Percentiles rank a stretch among this genome's conserved stretches.
phyloP scores from a whole-genome alignment of 2,329 filamentous ascomycete genomes.

The Monosporascus sp. region DNA sequence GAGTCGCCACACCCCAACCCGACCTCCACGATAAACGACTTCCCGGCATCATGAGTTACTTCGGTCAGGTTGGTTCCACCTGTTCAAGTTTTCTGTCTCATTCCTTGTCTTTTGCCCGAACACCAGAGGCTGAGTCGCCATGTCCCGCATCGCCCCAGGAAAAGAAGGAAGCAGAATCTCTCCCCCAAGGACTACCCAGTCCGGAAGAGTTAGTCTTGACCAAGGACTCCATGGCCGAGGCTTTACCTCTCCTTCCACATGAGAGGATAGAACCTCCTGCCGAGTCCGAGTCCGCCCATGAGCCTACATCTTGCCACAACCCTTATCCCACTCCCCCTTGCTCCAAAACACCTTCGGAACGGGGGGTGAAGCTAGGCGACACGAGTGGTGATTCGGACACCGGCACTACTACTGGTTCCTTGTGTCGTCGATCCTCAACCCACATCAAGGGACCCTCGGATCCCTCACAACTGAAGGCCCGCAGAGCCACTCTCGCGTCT shows the following conservation, averaged over 20 bases:
- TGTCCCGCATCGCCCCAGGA: constrained; percentile 29
- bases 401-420: constrained; percentile 26
- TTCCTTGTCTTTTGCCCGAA: constrained; percentile 33
- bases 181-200: constrained; percentile 15
- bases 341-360: constrained; percentile 42
- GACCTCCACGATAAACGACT: constrained; percentile 92
- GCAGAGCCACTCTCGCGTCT: constrained; percentile 41
- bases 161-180: constrained; percentile 22
- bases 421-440: constrained; percentile 28
- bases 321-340: constrained; percentile 54
- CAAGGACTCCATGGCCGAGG: constrained; percentile 19
- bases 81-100: constrained; percentile 51
- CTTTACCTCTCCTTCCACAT: constrained; percentile 32
- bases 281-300: constrained; percentile 24
- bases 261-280: constrained; percentile 30
- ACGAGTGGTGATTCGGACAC: constrained; percentile 33
- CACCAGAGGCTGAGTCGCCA: constrained; percentile 30
- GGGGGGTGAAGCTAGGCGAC: constrained; percentile 36
- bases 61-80: constrained; percentile 97
- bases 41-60: constrained; percentile 94
- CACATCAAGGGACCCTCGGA: constrained; percentile 41
- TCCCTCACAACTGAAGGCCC: constrained; percentile 34
- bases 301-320: constrained; percentile 26
- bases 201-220: constrained; percentile 14
- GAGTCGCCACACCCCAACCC: constrained; percentile 87